Base-by-base conservation (phyloP, 2,329 filamentous ascomycete genomes). In the Penicillium concentricum region DNA sequence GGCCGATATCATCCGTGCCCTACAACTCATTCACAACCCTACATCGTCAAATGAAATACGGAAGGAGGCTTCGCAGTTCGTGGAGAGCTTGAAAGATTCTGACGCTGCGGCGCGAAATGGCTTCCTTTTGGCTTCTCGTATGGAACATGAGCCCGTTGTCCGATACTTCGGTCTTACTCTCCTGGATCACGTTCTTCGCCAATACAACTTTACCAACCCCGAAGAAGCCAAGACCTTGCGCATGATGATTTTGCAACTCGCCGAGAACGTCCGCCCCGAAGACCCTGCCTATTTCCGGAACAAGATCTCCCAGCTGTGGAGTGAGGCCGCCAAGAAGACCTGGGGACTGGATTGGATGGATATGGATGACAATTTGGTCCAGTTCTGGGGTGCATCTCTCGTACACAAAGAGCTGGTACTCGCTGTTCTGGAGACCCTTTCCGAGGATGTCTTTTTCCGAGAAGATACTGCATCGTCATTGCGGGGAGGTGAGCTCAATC, bases 331-430 rank as follows among this genome's bases (percentile, higher is more conserved):
- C 39, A 97, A 97, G 79, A 85, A 93, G 67, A 90, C 86, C 70
- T 99, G 94, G 94, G 91, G 84, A n/a, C 82, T 85, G 32, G 89
- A 94, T 60, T 99, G 95, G 94, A 87, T 89, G 79, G 87, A 95
- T 70, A 96, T 99, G 93, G 95, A 99, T 72, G 78, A 86, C 61
- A 82, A 90, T 69, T 82, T 99, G 54, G 84, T 92, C 43, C 84
- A 86, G 67, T 81, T 97, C 20, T 99, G 94, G 94, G 78, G 80
- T 26, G 79, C 74, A 15, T 79, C 78, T 52, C 72, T 83, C 34
- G 80, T 82, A 45, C 87, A 92, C 72, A 94, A 95, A 74, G 89
- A 94, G 71, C 84, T 97, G 54, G 92, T 97, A 32, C 82, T 99
- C 34, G 89, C 88, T 58, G 85, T 97, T 43, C 82, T 99, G 49